Percentiles rank a stretch among this genome's conserved stretches.
Conservation (phyloP, 225 moss, liverwort and hornwort genomes). For the Pseudoscleropodium purum region DNA sequence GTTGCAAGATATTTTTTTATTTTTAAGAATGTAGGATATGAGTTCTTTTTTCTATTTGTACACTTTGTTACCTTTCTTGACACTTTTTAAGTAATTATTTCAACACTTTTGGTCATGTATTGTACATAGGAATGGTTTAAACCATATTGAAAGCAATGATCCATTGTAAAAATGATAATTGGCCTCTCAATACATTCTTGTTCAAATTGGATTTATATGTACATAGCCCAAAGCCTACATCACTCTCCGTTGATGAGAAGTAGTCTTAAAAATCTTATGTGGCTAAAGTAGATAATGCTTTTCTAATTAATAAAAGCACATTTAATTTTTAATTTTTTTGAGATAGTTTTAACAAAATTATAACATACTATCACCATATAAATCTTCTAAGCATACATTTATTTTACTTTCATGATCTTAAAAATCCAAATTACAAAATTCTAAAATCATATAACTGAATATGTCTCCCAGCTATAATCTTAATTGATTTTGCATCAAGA, state of each 20-base stretch:
- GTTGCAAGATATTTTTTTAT: neutral
- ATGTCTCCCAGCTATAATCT: accelerated
- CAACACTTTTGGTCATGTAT: neutral
- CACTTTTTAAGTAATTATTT: neutral
- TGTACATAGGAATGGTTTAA: neutral
- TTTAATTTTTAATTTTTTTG: too few species aligned
- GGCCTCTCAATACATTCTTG: neutral
- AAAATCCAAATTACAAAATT: neutral
- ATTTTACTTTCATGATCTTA: neutral
- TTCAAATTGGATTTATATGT: neutral
- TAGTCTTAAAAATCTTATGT: too few species aligned
- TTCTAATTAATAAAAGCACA: too few species aligned
- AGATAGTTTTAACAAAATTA: too few species aligned
- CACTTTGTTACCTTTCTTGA: neutral
- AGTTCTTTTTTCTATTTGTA: neutral
- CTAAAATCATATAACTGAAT: neutral
- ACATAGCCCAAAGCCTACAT: too few species aligned
- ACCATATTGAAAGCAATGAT: neutral
- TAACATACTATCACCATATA: too few species aligned
- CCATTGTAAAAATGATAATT: neutral
- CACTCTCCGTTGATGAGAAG: too few species aligned
- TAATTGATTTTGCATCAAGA: neutral
- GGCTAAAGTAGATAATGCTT: too few species aligned
- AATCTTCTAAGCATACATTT: too few species aligned
- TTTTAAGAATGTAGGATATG: too few species aligned